These are phyloP conservation scores for Leucogyrophana mollusca DNA, from an alignment of 768 basidiomycete genomes.

Conservation along the genomic window DNA sequence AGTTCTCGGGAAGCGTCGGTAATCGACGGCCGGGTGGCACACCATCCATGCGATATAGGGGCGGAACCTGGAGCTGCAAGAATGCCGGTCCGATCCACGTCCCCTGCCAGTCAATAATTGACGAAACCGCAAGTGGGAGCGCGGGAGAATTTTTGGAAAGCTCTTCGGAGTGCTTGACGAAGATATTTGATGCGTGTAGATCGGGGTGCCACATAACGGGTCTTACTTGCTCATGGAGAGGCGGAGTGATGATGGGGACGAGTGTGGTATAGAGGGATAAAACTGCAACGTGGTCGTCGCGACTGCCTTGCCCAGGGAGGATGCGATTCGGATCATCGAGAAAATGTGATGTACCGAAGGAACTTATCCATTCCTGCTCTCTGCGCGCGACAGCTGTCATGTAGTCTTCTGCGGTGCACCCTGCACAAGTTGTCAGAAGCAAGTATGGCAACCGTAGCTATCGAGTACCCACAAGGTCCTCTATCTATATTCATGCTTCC, in stretches of 20 bases:
- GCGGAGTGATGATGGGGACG: conserved; percentile 5
- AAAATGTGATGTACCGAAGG: conserved; percentile 5
- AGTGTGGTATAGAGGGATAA: conserved; percentile 1
- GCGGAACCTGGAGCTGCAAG: conserved; percentile 7
- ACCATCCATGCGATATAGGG: conserved; percentile 1
- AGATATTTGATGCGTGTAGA: conserved; percentile 12
- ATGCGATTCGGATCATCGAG: conserved; percentile 10
- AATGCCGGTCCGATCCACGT: conserved; percentile 13
- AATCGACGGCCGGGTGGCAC: neutral
- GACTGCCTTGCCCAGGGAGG: conserved; percentile 7
- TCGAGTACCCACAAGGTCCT: conserved; percentile 31
- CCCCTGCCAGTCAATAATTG: conserved; percentile 16
- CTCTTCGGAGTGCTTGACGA: conserved; percentile 6
- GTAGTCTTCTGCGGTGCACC: conserved; percentile 14
- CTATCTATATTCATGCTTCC: conserved; percentile 21
- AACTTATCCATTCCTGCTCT: conserved; percentile 11
- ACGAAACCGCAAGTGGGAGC: conserved; percentile 6
- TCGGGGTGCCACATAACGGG: conserved; percentile 16
- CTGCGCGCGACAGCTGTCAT: conserved; percentile 13
- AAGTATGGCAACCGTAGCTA: neutral
- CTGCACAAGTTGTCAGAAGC: conserved; percentile 11
- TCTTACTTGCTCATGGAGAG: conserved; percentile 2
- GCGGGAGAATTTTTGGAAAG: conserved; percentile 1
- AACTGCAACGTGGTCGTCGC: conserved; percentile 9
- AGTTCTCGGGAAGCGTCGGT: conserved; percentile 1